These are phyloP conservation scores for Penicillium sp. DNA, from an alignment of 2,329 filamentous ascomycete genomes.

Conservation along the genomic window DNA sequence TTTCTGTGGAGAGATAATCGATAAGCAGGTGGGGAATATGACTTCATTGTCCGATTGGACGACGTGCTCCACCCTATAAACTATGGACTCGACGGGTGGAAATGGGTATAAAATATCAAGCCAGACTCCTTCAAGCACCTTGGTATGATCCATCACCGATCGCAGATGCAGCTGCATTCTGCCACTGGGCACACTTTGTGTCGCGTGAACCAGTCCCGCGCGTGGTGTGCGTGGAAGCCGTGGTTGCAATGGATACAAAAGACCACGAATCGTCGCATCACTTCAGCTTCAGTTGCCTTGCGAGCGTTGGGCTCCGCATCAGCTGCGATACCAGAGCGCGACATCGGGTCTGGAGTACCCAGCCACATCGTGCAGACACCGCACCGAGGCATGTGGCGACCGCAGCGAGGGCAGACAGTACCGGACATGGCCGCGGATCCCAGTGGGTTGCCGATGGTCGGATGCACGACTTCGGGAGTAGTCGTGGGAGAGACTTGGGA, in stretches of 20 bases:
- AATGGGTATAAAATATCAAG: conserved; percentile 1
- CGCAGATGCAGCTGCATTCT: conserved; percentile 43
- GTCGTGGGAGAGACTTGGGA: conserved; percentile 27
- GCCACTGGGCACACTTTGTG: conserved; percentile 42
- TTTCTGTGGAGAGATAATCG: neutral
- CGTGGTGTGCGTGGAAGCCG: conserved; percentile 63
- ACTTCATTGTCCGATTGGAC: neutral
- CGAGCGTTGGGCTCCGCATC: conserved; percentile 30
- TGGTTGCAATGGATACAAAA: conserved; percentile 65
- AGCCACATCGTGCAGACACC: conserved; percentile 63
- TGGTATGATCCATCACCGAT: conserved; percentile 26
- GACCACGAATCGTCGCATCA: conserved; percentile 56
- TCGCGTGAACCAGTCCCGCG: conserved; percentile 57
- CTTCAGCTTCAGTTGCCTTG: conserved; percentile 38
- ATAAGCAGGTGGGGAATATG: conserved; percentile 1
- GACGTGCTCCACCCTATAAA: neutral
- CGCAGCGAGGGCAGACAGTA: conserved; percentile 60
- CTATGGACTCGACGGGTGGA: neutral
- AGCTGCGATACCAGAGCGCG: conserved; percentile 36
- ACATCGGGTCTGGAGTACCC: conserved; percentile 56
- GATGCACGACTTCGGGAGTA: conserved; percentile 33
- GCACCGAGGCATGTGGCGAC: conserved; percentile 62
- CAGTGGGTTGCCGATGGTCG: conserved; percentile 37
- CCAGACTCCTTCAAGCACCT: neutral
- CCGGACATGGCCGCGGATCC: conserved; percentile 42